Evolutionary conservation across 768 basidiomycete species (phyloP), one percentile per base, ranked within the genome.

Genomic region (Kwoniella europaea): DNA sequence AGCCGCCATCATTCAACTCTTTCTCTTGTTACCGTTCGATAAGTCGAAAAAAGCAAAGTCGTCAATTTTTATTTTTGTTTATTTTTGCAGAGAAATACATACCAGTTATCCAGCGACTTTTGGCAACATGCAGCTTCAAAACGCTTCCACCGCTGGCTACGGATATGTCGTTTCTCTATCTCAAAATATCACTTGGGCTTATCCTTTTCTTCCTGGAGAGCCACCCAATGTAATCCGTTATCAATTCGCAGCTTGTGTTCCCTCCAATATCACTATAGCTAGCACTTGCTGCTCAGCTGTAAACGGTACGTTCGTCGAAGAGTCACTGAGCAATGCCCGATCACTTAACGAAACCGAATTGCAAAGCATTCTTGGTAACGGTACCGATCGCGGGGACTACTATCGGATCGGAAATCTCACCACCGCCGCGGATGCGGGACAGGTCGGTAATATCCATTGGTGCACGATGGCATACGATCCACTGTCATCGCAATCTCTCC

Each of bases 261-360:
- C 71, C 1, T 71, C 71, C n/a, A 71, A 71, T 16, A 56, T 71
- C 53, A 71, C 71, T 7, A 16, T 71, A 50, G 71, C 71, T 16
- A 42, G 27, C 18, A 22, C 59, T 6, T 71, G 71, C 42, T 71
- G 71, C 64, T 16, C 58, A 5, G 29, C 71, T 2, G 65, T 65
- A 24, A 63, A 63, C 44, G 71, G 71, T 15, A 12, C 41, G 9
- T 67, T 71, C 52, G 50, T 71, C 20, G 57, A 16, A 10, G 7
- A 56, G 10, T 10, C 13, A 6, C 35, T 62, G 20, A 46, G 42
- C 15, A 67, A 67, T 29, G 7, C 15, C 4, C 20, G 42, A 2
- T 24, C n/a, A n/a, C n/a, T 71, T 13, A 55, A 16, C 50, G 29
- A 16, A 13, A 16, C 41, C 24, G 66, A 67, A 24, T 5, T 67